These are phyloP conservation scores for Triangularia verruculosa DNA, from an alignment of 2,329 filamentous ascomycete species.

Conservation along the genomic window DNA sequence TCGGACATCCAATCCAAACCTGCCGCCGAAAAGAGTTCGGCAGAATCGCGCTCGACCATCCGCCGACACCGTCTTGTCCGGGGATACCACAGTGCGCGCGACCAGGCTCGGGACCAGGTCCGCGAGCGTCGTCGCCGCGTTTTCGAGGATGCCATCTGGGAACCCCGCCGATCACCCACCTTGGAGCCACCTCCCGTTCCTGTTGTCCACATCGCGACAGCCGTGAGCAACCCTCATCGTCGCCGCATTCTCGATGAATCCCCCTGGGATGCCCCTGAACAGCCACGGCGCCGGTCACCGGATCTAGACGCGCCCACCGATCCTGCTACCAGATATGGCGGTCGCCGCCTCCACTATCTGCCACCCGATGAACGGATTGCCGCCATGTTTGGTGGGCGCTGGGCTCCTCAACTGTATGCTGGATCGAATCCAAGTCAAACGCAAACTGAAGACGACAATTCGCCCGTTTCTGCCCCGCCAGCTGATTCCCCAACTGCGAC, in stretches of 20 bases:
- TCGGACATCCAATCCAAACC: constrained; percentile 31
- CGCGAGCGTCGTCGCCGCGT: constrained; percentile 28
- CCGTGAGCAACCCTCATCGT: neutral
- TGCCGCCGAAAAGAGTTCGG: constrained; percentile 26
- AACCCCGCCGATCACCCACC: neutral
- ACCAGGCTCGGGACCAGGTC: constrained; percentile 17
- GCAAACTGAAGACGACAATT: constrained; percentile 14
- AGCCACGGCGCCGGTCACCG: neutral
- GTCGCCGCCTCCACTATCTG: constrained; percentile 16
- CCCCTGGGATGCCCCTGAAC: neutral
- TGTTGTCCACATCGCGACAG: neutral
- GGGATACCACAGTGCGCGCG: constrained; percentile 6
- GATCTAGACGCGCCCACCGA: neutral
- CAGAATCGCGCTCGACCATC: constrained; percentile 30
- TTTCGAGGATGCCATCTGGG: neutral
- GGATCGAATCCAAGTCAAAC: constrained; percentile 23
- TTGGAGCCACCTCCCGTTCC: neutral
- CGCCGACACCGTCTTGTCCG: constrained; percentile 24
- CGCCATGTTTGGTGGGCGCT: constrained; percentile 28
- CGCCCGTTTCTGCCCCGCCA: neutral
- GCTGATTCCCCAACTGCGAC: neutral
- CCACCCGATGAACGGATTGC: constrained; percentile 18
- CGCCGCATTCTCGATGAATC: neutral
- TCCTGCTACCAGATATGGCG: neutral
- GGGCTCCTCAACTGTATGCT: constrained; percentile 29